Evolutionary conservation across 805 yeast species (phyloP).

Genomic region (Pichia rugopelliculosa): DNA sequence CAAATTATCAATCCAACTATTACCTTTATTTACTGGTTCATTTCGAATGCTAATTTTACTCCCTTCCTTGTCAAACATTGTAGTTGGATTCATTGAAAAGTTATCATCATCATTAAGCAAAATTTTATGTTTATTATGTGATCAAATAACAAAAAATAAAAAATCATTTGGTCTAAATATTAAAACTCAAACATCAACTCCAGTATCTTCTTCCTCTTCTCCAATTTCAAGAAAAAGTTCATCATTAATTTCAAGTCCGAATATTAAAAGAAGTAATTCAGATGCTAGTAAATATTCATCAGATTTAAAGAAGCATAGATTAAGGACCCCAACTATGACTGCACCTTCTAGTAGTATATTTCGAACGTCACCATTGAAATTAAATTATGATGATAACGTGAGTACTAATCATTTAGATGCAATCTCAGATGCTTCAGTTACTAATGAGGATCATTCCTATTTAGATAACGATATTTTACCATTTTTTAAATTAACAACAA

Average conservation of each 20-base stretch:
- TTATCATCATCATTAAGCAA: conserved; percentile 15
- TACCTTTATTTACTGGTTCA: conserved; percentile 21
- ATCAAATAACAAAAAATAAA: neutral
- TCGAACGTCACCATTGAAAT: neutral
- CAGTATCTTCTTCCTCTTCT: too few relatives aligned
- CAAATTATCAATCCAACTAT: conserved; percentile 12
- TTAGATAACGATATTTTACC: conserved; percentile 2
- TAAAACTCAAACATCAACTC: neutral
- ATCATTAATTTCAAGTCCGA: neutral
- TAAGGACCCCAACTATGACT: neutral
- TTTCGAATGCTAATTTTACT: conserved; percentile 18
- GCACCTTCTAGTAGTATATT: neutral
- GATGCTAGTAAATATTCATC: neutral
- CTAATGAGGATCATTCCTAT: conserved; percentile 1
- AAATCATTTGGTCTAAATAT: neutral
- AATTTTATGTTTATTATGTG: conserved; percentile 1
- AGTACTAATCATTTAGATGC: conserved; percentile 1
- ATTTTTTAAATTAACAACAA: conserved; percentile 1
- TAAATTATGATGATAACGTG: neutral
- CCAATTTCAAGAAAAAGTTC: neutral
- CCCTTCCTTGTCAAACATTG: conserved; percentile 15
- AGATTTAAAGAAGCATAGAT: neutral
- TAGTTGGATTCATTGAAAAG: conserved; percentile 15
- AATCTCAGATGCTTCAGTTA: conserved; percentile 1
- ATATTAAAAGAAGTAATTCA: neutral